Evolutionary conservation across 2,329 filamentous ascomycete genomes (phyloP).

Genomic region (Nemania serpens): DNA sequence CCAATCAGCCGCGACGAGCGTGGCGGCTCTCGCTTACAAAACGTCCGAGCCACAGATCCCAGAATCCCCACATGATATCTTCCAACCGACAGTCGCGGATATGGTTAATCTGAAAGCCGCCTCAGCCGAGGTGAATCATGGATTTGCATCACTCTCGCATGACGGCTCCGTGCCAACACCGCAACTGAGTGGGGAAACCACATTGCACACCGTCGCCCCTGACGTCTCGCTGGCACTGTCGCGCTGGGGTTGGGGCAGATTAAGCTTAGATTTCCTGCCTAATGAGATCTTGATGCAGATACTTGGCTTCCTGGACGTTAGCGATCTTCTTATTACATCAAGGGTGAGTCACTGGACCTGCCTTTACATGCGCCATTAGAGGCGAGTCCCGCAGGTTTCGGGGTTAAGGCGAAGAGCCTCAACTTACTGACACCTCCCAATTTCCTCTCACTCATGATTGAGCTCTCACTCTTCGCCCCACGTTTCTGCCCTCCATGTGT

Average conservation of each 20-base stretch:
- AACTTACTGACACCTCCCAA: slow-evolving; percentile 15
- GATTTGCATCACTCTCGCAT: slow-evolving; percentile 20
- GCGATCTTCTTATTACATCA: slow-evolving; percentile 59
- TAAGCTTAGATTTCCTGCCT: slow-evolving; percentile 51
- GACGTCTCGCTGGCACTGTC: slow-evolving; percentile 26
- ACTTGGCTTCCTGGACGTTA: slow-evolving; percentile 60
- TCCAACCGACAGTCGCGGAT: not conserved
- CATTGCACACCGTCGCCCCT: slow-evolving; percentile 26
- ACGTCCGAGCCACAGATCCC: slow-evolving; percentile 17
- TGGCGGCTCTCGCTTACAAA: slow-evolving; percentile 13
- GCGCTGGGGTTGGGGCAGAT: slow-evolving; percentile 34
- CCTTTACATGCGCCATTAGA: not conserved
- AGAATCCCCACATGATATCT: slow-evolving; percentile 9
- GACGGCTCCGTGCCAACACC: slow-evolving; percentile 20
- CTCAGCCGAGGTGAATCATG: slow-evolving; percentile 16
- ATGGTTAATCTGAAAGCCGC: slow-evolving; percentile 14
- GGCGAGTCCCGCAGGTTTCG: not conserved
- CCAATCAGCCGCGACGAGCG: slow-evolving; percentile 34
- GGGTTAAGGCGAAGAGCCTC: not conserved
- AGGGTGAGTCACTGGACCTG: slow-evolving; percentile 51
- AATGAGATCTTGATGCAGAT: slow-evolving; percentile 63
- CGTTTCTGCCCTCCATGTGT: slow-evolving; percentile 10
- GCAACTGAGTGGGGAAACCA: slow-evolving; percentile 25
- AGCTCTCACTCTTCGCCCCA: slow-evolving; percentile 1
- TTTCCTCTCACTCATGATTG: slow-evolving; percentile 12